Conservation (phyloP, 164 flowering plant genomes). For the Umbilicus rupestris region DNA sequence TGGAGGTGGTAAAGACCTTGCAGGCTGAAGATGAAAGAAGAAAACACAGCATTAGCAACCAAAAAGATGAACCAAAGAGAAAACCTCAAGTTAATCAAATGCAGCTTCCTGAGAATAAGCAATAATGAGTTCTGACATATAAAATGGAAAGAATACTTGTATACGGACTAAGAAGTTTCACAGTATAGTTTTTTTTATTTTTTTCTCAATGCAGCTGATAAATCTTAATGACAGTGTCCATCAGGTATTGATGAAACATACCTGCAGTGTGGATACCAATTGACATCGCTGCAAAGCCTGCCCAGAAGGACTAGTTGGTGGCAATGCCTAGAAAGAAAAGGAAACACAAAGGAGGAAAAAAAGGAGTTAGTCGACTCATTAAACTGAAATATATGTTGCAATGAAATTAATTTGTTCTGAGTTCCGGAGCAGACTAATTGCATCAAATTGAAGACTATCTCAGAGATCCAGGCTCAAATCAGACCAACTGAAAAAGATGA, state of each 20-base stretch:
- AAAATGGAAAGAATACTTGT: no score
- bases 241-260: slow-evolving; percentile 16
- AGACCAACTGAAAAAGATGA: not conserved
- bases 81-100: not conserved
- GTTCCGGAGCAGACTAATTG: not conserved
- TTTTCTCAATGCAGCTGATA: no score
- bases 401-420: not conserved
- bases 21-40: not conserved
- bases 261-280: slow-evolving; percentile 31
- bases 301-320: slow-evolving; percentile 31
- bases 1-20: not conserved
- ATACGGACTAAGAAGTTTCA: no score
- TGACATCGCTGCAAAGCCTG: slow-evolving; percentile 33
- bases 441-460: not conserved
- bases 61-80: not conserved
- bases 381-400: not conserved
- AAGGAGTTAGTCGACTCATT: not conserved
- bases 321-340: slow-evolving; percentile 27
- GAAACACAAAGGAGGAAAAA: not conserved
- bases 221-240: not conserved
- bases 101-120: not conserved
- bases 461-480: not conserved
- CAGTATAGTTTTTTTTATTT: no score
- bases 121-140: not conserved
- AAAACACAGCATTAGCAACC: not conserved